Base-by-base conservation (phyloP, 75 land plant species). In the Sequoia sempervirens region DNA sequence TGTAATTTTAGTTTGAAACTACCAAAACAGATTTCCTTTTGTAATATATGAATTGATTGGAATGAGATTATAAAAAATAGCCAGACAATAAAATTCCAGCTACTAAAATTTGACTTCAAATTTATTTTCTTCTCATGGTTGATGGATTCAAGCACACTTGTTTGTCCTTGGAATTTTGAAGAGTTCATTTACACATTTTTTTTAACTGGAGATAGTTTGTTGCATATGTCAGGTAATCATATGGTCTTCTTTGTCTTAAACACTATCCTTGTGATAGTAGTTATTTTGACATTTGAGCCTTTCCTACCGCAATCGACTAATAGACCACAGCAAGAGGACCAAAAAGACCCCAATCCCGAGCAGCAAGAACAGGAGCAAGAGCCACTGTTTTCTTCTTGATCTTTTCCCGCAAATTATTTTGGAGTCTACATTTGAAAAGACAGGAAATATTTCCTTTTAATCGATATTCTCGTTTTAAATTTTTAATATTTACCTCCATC, bases 221-320 rank as follows among this genome's bases (percentile, higher is more conserved):
- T 75, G 43, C 45, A 20, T 30, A 80, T 47, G 87, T 84, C 91
- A 95, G 96, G 96, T 73, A 85, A 84, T 68, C 91, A 91, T 7
- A 88, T 94, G 84, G 90, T 94, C 46, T 94, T 94, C 86, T 88
- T 89, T 85, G 41, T 86, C 20, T 61, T 94, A 79, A 88, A 87
- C 36, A 37, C 83, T 68, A 47, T 91, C 64, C 82, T 81, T 73
- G 64, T 89, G 37, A 34, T 94, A 36, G 87, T 85, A 6, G n/a
- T 88, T 53, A 0, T 91, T 5, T 7, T 80, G 20, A 91, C 94
- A 28, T 89, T 89, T 83, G 86, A 91, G 80, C 95, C 95, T 15
- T 88, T 94, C 80, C 86, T 90, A 47, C 89, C 89, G 5, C 54
- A 52, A 26, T 83, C 84, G 14, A 45, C 84, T 15, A 32, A 83